Evolutionary conservation across 1,284 basidiomycete species (phyloP).

Genomic region (Boletus sp.): DNA sequence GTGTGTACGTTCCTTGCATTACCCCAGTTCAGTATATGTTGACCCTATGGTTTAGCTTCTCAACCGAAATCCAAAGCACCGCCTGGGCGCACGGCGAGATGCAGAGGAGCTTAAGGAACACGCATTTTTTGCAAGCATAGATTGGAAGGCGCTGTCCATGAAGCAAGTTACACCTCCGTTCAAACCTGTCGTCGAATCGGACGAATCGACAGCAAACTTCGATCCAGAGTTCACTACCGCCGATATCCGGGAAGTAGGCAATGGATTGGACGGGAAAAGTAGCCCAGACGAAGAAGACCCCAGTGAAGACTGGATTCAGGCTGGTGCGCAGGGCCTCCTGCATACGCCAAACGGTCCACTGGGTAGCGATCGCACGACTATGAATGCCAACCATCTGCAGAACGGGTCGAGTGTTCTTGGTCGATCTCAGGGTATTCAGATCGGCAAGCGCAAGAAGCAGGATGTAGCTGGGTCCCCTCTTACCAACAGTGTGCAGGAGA

Average conservation of each 20-base stretch:
- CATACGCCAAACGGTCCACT: slow-evolving; percentile 73
- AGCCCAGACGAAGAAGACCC: slow-evolving; percentile 70
- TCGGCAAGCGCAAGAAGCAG: slow-evolving; percentile 47
- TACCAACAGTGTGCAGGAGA: slow-evolving; percentile 89
- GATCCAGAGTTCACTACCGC: slow-evolving; percentile 96
- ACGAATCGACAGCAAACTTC: slow-evolving; percentile 97
- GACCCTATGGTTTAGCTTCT: slow-evolving; percentile 60
- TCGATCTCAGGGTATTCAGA: slow-evolving; percentile 50
- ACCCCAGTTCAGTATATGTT: slow-evolving; percentile 12
- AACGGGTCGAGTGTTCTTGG: slow-evolving; percentile 17
- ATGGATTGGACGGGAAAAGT: slow-evolving; percentile 48
- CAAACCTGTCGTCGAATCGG: slow-evolving; percentile 96
- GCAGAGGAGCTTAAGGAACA: slow-evolving; percentile 95
- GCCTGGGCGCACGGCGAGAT: slow-evolving; percentile 88
- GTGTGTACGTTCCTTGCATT: slow-evolving; percentile 40
- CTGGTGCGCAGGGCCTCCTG: slow-evolving; percentile 33
- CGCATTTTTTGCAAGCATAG: slow-evolving; percentile 89
- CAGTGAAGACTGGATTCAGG: slow-evolving; percentile 60
- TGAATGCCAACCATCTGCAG: slow-evolving; percentile 11
- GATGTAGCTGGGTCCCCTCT: slow-evolving; percentile 59
- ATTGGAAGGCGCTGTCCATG: slow-evolving; percentile 81
- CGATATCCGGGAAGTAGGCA: slow-evolving; percentile 71
- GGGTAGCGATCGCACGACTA: slow-evolving; percentile 51
- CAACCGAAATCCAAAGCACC: slow-evolving; percentile 96
- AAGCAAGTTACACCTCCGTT: slow-evolving; percentile 97